A percentile compares a stretch with the other conserved stretches of the same genome.
These are phyloP conservation scores for Puccinia horiana DNA, from an alignment of 1,284 basidiomycete genomes.

Conservation along the genomic window DNA sequence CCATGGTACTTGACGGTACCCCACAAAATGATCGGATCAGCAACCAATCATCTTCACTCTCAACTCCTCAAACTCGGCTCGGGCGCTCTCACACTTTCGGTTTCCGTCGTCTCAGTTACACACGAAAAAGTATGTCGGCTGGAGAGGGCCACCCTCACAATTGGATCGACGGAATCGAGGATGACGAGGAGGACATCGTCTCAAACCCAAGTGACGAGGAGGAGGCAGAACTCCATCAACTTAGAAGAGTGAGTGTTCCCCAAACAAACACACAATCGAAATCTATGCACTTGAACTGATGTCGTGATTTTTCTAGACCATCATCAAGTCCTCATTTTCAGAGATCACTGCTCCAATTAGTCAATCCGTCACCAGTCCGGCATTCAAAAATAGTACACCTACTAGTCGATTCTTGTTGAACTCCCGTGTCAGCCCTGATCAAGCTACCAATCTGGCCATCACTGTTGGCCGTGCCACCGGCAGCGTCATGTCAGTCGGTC, in stretches of 20 bases:
- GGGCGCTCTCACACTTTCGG: constrained; percentile 45
- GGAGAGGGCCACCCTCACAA: constrained; percentile 37
- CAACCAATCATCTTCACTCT: constrained; percentile 8
- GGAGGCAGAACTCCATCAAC: constrained; percentile 26
- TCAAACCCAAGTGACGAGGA: constrained; percentile 47
- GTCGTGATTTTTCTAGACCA: not conserved
- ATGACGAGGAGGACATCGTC: constrained; percentile 42
- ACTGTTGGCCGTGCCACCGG: constrained; percentile 28
- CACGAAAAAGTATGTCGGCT: constrained; percentile 6
- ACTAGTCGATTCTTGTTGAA: constrained; percentile 32
- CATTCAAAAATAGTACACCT: constrained; percentile 34
- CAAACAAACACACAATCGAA: not conserved
- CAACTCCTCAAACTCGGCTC: constrained; percentile 1
- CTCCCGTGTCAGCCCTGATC: not conserved
- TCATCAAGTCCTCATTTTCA: constrained; percentile 1
- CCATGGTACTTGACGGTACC: not conserved
- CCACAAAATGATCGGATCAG: not conserved
- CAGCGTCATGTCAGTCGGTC: constrained; percentile 13
- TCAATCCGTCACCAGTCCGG: not conserved
- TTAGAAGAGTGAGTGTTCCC: constrained; percentile 6
- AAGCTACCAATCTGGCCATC: constrained; percentile 25
- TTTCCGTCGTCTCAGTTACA: constrained; percentile 4
- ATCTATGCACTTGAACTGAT: not conserved
- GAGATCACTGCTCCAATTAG: not conserved
- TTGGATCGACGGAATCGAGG: constrained; percentile 46